phyloP scores from a whole-genome alignment of 306 rosid species.

The Morella rubra region DNA sequence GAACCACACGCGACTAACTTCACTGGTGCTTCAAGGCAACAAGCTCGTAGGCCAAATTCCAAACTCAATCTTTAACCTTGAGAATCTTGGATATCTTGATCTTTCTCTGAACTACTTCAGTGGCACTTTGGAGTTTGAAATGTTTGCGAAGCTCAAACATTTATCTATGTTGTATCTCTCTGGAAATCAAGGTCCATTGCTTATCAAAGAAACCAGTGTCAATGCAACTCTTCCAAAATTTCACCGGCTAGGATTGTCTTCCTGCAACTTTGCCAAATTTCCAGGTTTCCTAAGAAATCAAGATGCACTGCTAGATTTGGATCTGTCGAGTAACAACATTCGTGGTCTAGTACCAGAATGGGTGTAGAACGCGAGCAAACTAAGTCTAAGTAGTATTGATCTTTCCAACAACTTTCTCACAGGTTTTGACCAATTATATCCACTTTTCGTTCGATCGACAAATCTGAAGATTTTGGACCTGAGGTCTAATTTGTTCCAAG shows the following conservation, averaged over 20 bases:
- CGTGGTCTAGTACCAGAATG: background rate
- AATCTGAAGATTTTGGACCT: background rate
- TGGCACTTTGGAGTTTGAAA: background rate
- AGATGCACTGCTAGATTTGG: background rate
- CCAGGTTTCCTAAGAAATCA: background rate
- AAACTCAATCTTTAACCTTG: background rate
- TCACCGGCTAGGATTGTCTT: background rate
- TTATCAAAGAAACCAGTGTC: background rate
- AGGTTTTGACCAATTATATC: background rate
- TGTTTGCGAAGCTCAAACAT: background rate
- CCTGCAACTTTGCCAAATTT: background rate
- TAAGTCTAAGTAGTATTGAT: background rate
- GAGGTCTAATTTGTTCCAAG: background rate
- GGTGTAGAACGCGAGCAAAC: background rate
- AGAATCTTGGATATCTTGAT: background rate
- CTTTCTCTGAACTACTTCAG: background rate
- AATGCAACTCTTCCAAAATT: background rate
- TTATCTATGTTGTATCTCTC: background rate
- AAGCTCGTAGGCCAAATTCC: background rate
- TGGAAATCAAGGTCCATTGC: background rate
- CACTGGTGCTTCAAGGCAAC: fast-evolving
- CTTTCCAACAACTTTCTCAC: background rate
- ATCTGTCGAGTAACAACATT: background rate
- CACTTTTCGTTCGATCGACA: background rate
- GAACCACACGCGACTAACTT: background rate